Conservation (phyloP, 306 rosid species). For the Crotalaria pallida region DNA sequence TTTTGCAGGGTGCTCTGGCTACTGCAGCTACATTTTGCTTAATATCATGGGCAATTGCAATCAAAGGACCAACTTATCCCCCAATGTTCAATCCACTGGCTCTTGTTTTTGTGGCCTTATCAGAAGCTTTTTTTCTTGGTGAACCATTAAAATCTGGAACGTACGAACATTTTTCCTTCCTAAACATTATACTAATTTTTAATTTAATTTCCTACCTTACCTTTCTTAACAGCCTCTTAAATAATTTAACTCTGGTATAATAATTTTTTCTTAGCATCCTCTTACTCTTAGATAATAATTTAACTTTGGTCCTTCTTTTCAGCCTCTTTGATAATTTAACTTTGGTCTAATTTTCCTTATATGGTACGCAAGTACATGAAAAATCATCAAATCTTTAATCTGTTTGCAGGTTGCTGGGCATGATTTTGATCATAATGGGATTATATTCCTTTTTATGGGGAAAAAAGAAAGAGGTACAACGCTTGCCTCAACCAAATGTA, state of each 20-base stretch:
- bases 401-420: conserved; percentile 49
- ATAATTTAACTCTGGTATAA: neutral
- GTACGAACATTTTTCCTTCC: conserved; percentile 24
- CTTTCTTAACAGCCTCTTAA: neutral
- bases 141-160: conserved; percentile 47
- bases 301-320: neutral
- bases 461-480: conserved; percentile 25
- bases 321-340: neutral
- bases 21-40: conserved; percentile 61
- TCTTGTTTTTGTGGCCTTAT: conserved; percentile 54
- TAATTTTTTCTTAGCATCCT: too few species aligned
- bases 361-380: neutral
- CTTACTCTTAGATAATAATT: neutral
- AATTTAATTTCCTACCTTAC: neutral
- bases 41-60: conserved; percentile 41
- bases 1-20: conserved; percentile 48
- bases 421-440: conserved; percentile 49
- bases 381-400: neutral
- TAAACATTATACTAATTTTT: neutral
- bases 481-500: neutral
- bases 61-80: conserved; percentile 61
- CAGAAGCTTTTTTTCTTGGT: conserved; percentile 49
- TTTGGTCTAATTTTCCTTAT: neutral
- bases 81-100: conserved; percentile 70
- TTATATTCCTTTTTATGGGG: conserved; percentile 65